Evolutionary conservation across 345 rosid genomes (phyloP).

Genomic region (Acer negundo): DNA sequence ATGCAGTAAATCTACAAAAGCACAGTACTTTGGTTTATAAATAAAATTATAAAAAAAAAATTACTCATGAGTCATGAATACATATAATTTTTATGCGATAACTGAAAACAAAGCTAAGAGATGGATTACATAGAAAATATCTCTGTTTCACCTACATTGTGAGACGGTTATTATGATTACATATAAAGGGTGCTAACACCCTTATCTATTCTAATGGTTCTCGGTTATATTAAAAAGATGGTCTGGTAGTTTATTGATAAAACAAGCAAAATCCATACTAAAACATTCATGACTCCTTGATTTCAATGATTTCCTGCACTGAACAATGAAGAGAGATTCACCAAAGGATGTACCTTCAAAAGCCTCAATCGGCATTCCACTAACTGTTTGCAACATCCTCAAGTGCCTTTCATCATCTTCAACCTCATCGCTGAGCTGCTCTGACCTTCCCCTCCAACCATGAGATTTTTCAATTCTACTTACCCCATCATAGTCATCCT

Average conservation of each 20-base stretch:
- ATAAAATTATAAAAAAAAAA: neutral
- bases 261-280: neutral
- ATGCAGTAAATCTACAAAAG: neutral
- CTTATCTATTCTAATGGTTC: neutral
- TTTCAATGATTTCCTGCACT: neutral
- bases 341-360: slow-evolving; percentile 55
- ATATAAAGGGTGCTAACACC: neutral
- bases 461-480: neutral
- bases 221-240: neutral
- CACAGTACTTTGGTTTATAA: neutral
- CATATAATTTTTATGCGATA: neutral
- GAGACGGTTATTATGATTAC: neutral
- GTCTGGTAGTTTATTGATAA: neutral
- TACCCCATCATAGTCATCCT: slow-evolving; percentile 16
- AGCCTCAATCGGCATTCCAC: slow-evolving; percentile 81
- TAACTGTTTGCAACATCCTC: slow-evolving; percentile 80
- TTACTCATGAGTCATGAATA: no score
- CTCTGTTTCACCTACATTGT: neutral
- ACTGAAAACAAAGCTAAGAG: neutral
- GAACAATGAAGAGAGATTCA: neutral
- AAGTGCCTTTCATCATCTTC: slow-evolving; percentile 63
- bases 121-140: neutral
- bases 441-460: neutral
- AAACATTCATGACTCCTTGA: neutral
- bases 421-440: slow-evolving; percentile 34